A percentile compares a stretch with the other conserved stretches of the same genome.
Conservation (phyloP, 1,139 yeast genomes). For the Lodderomyces margitis region DNA sequence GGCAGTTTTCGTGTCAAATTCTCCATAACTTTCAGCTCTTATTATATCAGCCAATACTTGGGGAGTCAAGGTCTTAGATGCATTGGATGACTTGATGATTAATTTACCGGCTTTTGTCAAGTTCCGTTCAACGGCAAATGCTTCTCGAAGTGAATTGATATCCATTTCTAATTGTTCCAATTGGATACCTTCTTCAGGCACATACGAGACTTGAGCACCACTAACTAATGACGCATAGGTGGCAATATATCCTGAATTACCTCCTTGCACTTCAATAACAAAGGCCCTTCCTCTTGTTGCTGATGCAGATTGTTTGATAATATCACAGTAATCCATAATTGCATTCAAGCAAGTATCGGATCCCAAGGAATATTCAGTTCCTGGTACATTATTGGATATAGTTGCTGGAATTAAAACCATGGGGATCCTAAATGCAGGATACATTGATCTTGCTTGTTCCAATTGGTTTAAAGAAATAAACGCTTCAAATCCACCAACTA, state of each 20-base stretch:
- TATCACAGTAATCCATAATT: slow-evolving; percentile 73
- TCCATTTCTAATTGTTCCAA: slow-evolving; percentile 62
- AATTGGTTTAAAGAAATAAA: slow-evolving; percentile 67
- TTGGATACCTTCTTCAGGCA: slow-evolving; percentile 68
- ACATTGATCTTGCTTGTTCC: slow-evolving; percentile 57
- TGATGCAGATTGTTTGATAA: slow-evolving; percentile 75
- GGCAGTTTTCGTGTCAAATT: slow-evolving; percentile 91
- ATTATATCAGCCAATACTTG: slow-evolving; percentile 80
- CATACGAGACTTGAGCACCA: slow-evolving; percentile 74
- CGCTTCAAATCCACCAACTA: slow-evolving; percentile 83
- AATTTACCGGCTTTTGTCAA: slow-evolving; percentile 76
- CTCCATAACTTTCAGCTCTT: slow-evolving; percentile 69
- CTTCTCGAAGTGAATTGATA: slow-evolving; percentile 52
- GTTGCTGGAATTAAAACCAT: slow-evolving; percentile 82
- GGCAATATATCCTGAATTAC: slow-evolving; percentile 78
- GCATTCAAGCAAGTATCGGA: slow-evolving; percentile 77
- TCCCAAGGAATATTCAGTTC: slow-evolving; percentile 78
- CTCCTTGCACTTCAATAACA: slow-evolving; percentile 85
- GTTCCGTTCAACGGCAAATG: slow-evolving; percentile 58
- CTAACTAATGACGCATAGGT: slow-evolving; percentile 65
- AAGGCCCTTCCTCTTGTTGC: slow-evolving; percentile 77
- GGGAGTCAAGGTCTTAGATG: slow-evolving; percentile 80
- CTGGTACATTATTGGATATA: slow-evolving; percentile 80
- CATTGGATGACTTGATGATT: slow-evolving; percentile 79
- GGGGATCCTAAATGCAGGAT: slow-evolving; percentile 76